phyloP scores from a whole-genome alignment of 1,284 basidiomycete species.

The Gymnopus androsaceus region DNA sequence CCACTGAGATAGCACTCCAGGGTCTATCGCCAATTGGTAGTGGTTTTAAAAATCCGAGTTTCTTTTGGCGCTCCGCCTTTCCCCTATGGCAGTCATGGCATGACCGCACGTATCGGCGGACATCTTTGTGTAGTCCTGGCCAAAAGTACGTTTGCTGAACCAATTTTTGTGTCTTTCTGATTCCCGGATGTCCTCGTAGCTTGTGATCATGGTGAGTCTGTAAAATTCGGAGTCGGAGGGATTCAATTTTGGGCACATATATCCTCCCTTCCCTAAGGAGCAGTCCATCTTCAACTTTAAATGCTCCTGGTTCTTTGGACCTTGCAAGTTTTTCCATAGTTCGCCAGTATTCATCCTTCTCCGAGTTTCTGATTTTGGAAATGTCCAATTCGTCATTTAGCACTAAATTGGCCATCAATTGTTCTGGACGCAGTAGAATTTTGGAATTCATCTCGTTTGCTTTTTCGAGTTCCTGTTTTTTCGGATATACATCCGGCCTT shows the following conservation, averaged over 20 bases:
- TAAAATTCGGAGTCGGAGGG: not conserved
- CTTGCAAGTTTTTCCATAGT: not conserved
- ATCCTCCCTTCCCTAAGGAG: slow-evolving; percentile 1
- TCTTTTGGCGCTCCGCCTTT: not conserved
- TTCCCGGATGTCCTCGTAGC: slow-evolving; percentile 32
- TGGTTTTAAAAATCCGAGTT: slow-evolving; percentile 6
- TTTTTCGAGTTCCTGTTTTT: not conserved
- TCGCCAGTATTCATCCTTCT: not conserved
- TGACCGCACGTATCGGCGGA: slow-evolving; percentile 21
- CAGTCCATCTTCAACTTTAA: slow-evolving; percentile 21
- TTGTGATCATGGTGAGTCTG: slow-evolving; percentile 12
- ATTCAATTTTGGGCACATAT: slow-evolving; percentile 12
- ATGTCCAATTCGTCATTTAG: not conserved
- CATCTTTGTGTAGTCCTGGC: slow-evolving; percentile 20
- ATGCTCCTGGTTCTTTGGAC: not conserved
- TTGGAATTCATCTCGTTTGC: not conserved
- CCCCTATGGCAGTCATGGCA: not conserved
- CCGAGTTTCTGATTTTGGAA: not conserved
- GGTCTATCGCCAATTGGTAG: slow-evolving; percentile 15
- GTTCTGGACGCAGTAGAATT: not conserved
- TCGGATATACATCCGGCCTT: slow-evolving; percentile 1
- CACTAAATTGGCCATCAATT: not conserved
- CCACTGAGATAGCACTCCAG: slow-evolving; percentile 8
- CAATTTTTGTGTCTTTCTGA: slow-evolving; percentile 28
- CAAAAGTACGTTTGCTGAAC: slow-evolving; percentile 25